Base-by-base conservation (phyloP, 179 eudicot species). In the Silene noctiflora region DNA sequence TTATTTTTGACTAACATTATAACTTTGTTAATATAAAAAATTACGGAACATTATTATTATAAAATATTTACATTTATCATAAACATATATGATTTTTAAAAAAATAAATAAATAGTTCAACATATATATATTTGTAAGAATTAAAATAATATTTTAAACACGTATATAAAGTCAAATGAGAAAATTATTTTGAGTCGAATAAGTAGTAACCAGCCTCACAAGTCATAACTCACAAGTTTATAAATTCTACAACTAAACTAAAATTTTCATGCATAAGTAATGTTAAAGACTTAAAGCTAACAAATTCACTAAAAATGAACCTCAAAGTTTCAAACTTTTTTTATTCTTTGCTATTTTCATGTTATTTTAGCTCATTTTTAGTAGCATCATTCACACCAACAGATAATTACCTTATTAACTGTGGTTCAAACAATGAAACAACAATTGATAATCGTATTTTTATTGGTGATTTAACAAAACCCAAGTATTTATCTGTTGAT, bases 351-450 rank as follows among this genome's bases (percentile, higher is more conserved):
- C 35, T 79, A 9, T 55, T 71, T 72, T 72, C 76, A 61, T 71
- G 17, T 35, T 19, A 1, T 56, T 35, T 70, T 4, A 56, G 13
- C 66, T 75, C 39, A 21, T 22, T 71, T 60, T 72, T 16, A 31
- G 66, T 10, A 67, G 12, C 61, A 51, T 67, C 64, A 3, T 82
- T 72, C 74, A 79, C n/a, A n/a, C 85, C 85, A 76, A 16, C 59
- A 62, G 82, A 87, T 31, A 86, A 88, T 77, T 83, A 85, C 80
- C 87, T 91, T 51, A 67, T 93, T 73, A 81, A 77, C 76, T 93
- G 96, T 74, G 94, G 96, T 65, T 91, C 96, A 67, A 84, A 67
- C 84, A 39, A 77, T 6, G 86, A 80, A n/a, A 21, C 46, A 7
- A 77, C 76, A 4, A 70, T 87, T 51, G 88, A 88, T 60, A 80